A percentile compares a stretch with the other conserved stretches of the same genome.
Conservation (phyloP, 2,329 filamentous ascomycete genomes). For the Aspergillus caelatus region DNA sequence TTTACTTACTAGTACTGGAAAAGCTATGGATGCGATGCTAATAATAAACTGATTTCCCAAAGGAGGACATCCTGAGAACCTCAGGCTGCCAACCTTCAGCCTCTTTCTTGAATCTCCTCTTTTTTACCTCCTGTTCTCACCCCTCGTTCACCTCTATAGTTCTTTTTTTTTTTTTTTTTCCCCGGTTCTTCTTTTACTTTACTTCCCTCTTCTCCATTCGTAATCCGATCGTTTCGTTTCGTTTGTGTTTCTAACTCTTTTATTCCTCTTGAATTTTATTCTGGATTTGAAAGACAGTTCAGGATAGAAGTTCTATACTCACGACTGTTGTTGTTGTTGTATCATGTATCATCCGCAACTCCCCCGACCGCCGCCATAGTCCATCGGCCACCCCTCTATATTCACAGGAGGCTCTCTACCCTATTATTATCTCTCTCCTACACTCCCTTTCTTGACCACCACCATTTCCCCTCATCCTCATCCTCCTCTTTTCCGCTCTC, state of each 20-base stretch:
- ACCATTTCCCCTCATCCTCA: not conserved
- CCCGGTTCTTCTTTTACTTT: not conserved
- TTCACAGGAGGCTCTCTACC: conserved; percentile 1
- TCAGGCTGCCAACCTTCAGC: conserved; percentile 4
- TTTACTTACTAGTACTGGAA: not conserved
- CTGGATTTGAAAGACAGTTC: not conserved
- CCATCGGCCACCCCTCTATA: conserved; percentile 25
- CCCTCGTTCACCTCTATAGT: not conserved
- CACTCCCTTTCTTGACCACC: conserved; percentile 11
- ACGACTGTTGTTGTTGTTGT: conserved; percentile 11
- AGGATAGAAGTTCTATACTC: not conserved
- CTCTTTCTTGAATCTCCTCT: not conserved
- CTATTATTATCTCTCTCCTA: conserved; percentile 12
- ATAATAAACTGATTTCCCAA: conserved; percentile 4
- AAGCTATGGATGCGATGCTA: not conserved
- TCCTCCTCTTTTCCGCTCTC: conserved; percentile 10
- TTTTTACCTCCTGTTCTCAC: not conserved
- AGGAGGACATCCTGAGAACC: not conserved
- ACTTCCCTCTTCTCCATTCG: not conserved
- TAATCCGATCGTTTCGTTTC: not conserved
- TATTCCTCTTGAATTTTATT: not conserved
- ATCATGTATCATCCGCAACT: conserved; percentile 36
- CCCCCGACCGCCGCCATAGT: conserved; percentile 37
- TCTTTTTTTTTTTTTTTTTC: not conserved
- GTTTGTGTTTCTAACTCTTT: not conserved